Base-by-base conservation (phyloP, 2,329 filamentous ascomycete species). In the Paracoccidioides brasiliensis region DNA sequence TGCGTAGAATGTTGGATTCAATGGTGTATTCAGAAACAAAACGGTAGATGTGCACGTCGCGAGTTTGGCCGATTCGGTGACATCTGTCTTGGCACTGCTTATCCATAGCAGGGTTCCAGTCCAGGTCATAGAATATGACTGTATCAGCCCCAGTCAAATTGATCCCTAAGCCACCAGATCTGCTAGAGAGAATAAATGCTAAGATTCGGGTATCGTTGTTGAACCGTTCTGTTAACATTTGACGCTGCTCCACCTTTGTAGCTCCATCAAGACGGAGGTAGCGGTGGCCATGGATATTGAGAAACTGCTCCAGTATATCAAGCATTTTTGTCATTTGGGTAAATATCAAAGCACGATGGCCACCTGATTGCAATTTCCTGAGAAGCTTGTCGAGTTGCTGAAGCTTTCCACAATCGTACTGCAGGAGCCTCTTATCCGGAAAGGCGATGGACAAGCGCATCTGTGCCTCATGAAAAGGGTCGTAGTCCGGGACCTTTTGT, bases 31-130 rank as follows among this genome's bases (percentile, higher is more conserved):
- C 85, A 9, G 89, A 93, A 7, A 95, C 84, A 22, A 97, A 83
- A 1, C 91, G 89, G 73, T 97, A 98, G 57, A 98, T 97, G 69
- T 97, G 91, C 37, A 98, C 93, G 68, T 98, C 93, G 35, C 93
- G 85, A 0, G 93, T 97, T 70, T 98, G 93, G 1, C 93, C 93
- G 62, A 98, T 98, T 61, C 93, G 88, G 73, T 98, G 93, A 64
- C 89, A 94, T 64, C 93, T 83, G 69, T 98, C 94, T 72, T 98
- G 94, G 65, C 93, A 98, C 71, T 98, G 93, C 71, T 95, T 95
- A 75, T 98, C 93, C 93, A 98, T 98, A 53, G 94, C 93, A 0
- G 93, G 93, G 65, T 98, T 98, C 94, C 94, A 98, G 69, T 98
- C 93, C 57, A 97, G 84, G 66, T 98, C 93, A 72, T 97, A 98